A percentile compares a stretch with the other conserved stretches of the same genome.
Evolutionary conservation across 2,329 filamentous ascomycete genomes (phyloP).

Genomic region (Pyrenophora tritici-repentis): DNA sequence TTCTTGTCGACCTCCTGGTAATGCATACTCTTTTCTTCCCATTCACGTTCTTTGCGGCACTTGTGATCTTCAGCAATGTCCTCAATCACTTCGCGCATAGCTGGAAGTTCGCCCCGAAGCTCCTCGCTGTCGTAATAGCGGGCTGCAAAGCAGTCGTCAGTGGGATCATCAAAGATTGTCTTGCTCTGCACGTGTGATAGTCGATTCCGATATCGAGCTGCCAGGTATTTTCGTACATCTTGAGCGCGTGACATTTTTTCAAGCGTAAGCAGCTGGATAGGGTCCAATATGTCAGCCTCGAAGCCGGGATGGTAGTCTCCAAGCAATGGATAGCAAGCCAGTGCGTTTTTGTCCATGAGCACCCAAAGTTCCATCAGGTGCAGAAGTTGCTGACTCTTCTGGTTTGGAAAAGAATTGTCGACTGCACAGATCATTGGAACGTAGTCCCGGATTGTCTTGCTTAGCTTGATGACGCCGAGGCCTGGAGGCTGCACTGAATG

Average conservation of each 20-base stretch:
- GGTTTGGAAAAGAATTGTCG: slow-evolving; percentile 48
- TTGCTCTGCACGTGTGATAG: slow-evolving; percentile 19
- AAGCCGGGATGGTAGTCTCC: slow-evolving; percentile 59
- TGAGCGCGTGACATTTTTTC: slow-evolving; percentile 59
- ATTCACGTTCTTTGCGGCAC: slow-evolving; percentile 49
- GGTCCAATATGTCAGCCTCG: slow-evolving; percentile 56
- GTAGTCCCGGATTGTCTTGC: slow-evolving; percentile 40
- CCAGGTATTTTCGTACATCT: slow-evolving; percentile 57
- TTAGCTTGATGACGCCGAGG: slow-evolving; percentile 44
- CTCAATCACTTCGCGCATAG: slow-evolving; percentile 46
- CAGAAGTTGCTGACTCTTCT: slow-evolving; percentile 60
- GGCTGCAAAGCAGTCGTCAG: slow-evolving; percentile 53
- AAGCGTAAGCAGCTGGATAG: slow-evolving; percentile 57
- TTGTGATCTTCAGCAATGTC: slow-evolving; percentile 29
- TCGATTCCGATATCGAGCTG: slow-evolving; percentile 36
- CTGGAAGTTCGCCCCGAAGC: slow-evolving; percentile 27
- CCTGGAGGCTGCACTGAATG: neutral
- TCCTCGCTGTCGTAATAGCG: slow-evolving; percentile 50
- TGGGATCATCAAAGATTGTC: slow-evolving; percentile 57
- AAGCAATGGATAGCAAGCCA: slow-evolving; percentile 54
- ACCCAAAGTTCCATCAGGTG: slow-evolving; percentile 64
- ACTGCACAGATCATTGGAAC: slow-evolving; percentile 23
- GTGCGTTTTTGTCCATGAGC: slow-evolving; percentile 58
- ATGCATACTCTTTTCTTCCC: slow-evolving; percentile 34
- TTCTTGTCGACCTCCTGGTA: slow-evolving; percentile 18